Base-by-base conservation (phyloP, 2,329 filamentous ascomycete species). In the Talaromyces piceae region DNA sequence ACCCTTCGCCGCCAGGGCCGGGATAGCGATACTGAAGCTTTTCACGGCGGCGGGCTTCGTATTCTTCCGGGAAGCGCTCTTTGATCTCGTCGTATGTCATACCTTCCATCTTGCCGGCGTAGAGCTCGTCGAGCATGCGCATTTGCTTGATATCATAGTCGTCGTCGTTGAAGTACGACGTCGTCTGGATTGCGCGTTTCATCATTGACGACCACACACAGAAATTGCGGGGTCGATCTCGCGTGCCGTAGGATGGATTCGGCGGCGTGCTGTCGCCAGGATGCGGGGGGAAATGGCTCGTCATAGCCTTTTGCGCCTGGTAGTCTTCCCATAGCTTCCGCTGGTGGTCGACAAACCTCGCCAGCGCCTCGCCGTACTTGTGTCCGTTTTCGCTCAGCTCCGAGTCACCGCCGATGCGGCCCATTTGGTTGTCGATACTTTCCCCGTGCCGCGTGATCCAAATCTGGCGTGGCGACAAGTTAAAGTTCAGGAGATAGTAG, bases 131-230 rank as follows among this genome's bases (percentile, higher is more conserved):
- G 47, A 98, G 80, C 88, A 95, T 95, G 63, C 91, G 87, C 89
- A 91, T 95, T 59, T 95, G 88, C 74, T 98, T 98, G 60, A 94
- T 84, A 58, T 97, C 93, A 66, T 91, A 95, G 49, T 95, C 88
- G 20, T 97, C 91, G 57, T 97, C 93, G 59, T 95, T 87, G 67
- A 97, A 98, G 67, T 87, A 86, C 57, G 93, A 83, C 0, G 87
- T 90, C 0, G 91, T 94, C 64, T 95, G 83, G 47, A 93, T 84
- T 54, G 88, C 90, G 57, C 93, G 87, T 65, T 87, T 86, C 56
- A 98, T 80, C 91, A 97, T 97, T 2, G 88, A 95, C 0, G 91
- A 96, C 93, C 93, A 98, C 13, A 98, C 88, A 67, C 93, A 98
- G 66, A 96, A 97, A 65, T 95, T 95, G 62, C 87, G 80, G 26